These are phyloP conservation scores for Fusarium sp. DNA, from an alignment of 2,329 filamentous ascomycete species.

Conservation along the genomic window DNA sequence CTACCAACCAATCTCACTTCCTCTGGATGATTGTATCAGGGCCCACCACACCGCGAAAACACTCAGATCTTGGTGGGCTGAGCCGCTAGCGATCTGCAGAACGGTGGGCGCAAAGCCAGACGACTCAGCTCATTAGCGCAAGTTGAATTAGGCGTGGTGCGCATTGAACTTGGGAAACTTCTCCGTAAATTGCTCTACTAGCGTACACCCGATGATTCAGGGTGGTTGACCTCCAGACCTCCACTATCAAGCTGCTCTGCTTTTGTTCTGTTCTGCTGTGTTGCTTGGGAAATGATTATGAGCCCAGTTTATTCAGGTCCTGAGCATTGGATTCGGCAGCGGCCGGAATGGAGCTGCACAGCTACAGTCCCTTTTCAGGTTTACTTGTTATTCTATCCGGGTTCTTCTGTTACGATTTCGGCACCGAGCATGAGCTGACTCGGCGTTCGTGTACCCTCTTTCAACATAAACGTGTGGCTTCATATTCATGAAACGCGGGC, in stretches of 20 bases:
- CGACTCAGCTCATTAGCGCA: slow-evolving; percentile 45
- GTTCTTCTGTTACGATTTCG: background rate
- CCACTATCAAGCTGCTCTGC: slow-evolving; percentile 7
- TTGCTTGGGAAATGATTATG: slow-evolving; percentile 22
- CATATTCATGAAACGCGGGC: slow-evolving; percentile 27
- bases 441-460: background rate
- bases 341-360: slow-evolving; percentile 25
- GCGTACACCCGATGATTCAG: slow-evolving; percentile 27
- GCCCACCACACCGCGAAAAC: slow-evolving; percentile 40
- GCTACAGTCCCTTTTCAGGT: background rate
- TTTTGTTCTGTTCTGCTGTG: background rate
- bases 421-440: slow-evolving; percentile 20
- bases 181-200: slow-evolving; percentile 27
- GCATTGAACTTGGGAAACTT: slow-evolving; percentile 22
- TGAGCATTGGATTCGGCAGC: slow-evolving; percentile 24
- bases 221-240: slow-evolving; percentile 22
- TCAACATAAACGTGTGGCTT: slow-evolving; percentile 13
- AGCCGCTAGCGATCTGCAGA: slow-evolving; percentile 46
- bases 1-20: slow-evolving; percentile 46
- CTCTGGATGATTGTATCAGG: slow-evolving; percentile 33
- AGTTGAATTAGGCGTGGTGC: slow-evolving; percentile 29
- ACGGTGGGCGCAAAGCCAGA: slow-evolving; percentile 44
- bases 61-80: slow-evolving; percentile 46
- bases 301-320: slow-evolving; percentile 1
- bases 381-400: background rate